Evolutionary conservation across 2,329 filamentous ascomycete species (phyloP), one percentile per base, ranked within the genome.

Genomic region (Venturia aucupariae): DNA sequence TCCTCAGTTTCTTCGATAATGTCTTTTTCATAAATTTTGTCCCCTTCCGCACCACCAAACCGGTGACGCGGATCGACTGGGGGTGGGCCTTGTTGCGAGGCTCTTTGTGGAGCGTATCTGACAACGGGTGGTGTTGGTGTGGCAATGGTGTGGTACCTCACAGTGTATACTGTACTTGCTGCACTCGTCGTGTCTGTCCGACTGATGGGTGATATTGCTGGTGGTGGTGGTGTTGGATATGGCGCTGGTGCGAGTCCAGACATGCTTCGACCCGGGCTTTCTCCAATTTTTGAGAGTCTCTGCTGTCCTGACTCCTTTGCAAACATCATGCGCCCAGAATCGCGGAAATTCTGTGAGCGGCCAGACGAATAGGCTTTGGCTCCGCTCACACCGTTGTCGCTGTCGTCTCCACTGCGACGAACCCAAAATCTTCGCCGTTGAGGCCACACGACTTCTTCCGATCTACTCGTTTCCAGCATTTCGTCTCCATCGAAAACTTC

Each of bases 401-500:
- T 48, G n/a, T 67, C 71, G 22, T 68, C 68, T 39, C 60, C 73
- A 42, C 69, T 69, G 35, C 72, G 71, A n/a, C 73, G 72, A 39
- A 73, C 72, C 68, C 69, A 68, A 75, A 65, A 75, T 61, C 77
- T 74, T 59, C 78, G 74, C n/a, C 74, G 72, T 62, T 76, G 69
- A 30, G 72, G 77, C 77, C 79, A 85, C 61, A 78, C 78, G 46
- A 82, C 76, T 66, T 86, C 83, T 64, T 84, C 80, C 2, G 82
- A 83, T 4, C 84, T 81, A 4, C 81, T 85, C 55, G 83, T 79
- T 63, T 93, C 90, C 44, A 96, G 80, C 87, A 94, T 95, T 72
- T 96, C 92, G 70, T 97, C 92, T 3, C 92, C 92, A 69, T 97
- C 92, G 71, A 96, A 96, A 0, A 97, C 86, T 72, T 97, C 92